Evolutionary conservation across 2,329 filamentous ascomycete genomes (phyloP).

Genomic region (Macroventuria anomochaeta): DNA sequence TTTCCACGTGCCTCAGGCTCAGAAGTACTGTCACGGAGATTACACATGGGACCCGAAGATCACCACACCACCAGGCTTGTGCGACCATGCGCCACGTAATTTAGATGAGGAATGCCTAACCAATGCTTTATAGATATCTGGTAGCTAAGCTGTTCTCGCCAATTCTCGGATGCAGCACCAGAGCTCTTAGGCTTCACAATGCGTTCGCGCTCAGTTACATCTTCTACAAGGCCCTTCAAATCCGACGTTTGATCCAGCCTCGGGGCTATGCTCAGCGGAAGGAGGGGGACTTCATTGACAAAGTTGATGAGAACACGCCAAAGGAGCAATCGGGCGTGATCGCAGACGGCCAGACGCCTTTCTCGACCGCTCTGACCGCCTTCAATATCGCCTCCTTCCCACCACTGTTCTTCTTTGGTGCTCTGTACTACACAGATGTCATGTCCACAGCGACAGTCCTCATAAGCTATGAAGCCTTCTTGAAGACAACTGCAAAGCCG

Average conservation of each 20-base stretch:
- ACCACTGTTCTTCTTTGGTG: conserved; percentile 93
- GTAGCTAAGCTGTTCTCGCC: conserved; percentile 49
- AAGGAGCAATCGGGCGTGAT: neutral
- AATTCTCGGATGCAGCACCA: conserved; percentile 51
- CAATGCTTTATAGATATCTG: conserved; percentile 44
- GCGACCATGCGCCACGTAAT: conserved; percentile 27
- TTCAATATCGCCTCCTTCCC: conserved; percentile 87
- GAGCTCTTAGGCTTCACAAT: conserved; percentile 50
- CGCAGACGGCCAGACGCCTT: conserved; percentile 37
- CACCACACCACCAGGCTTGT: conserved; percentile 89
- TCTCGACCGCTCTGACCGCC: conserved; percentile 63
- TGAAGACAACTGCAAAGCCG: conserved; percentile 29
- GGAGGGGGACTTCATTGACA: neutral
- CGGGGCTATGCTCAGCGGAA: conserved; percentile 1
- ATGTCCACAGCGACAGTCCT: conserved; percentile 80
- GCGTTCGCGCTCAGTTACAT: conserved; percentile 47
- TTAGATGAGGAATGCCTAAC: neutral
- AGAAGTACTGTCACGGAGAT: conserved; percentile 78
- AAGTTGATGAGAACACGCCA: neutral
- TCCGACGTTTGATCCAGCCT: conserved; percentile 2
- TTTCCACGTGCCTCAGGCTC: conserved; percentile 90
- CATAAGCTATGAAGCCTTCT: conserved; percentile 65
- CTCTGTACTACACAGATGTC: conserved; percentile 93
- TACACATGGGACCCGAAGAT: conserved; percentile 93
- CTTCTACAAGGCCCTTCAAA: conserved; percentile 17